A percentile compares a stretch with the other conserved stretches of the same genome.
Conservation (phyloP, 768 basidiomycete species). For the Pleurotus salmoneostramineus region DNA sequence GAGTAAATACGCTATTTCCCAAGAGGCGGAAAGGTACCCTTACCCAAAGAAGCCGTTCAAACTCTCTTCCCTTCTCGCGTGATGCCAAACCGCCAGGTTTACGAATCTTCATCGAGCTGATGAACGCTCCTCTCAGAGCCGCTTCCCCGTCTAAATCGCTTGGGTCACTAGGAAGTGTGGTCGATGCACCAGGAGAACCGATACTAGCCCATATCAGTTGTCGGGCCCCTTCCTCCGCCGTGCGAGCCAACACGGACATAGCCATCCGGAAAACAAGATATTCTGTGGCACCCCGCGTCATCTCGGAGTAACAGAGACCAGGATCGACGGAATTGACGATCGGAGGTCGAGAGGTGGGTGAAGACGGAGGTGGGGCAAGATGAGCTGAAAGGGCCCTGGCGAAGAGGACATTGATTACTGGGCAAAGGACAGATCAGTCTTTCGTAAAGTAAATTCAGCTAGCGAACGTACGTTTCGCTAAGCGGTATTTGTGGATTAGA, state of each 20-base stretch:
- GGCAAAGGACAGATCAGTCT: neutral
- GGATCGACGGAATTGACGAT: constrained; percentile 35
- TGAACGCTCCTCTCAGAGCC: constrained; percentile 25
- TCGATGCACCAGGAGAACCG: constrained; percentile 5
- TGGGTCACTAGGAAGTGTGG: no score
- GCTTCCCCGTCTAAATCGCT: constrained; percentile 9
- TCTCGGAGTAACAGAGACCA: constrained; percentile 35
- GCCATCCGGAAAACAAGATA: constrained; percentile 16
- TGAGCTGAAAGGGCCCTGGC: constrained; percentile 25
- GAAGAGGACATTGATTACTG: constrained; percentile 39
- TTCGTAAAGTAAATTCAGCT: neutral
- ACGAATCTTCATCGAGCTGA: constrained; percentile 15
- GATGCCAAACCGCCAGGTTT: constrained; percentile 32
- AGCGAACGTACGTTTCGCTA: constrained; percentile 29
- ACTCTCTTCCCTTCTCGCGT: constrained; percentile 22
- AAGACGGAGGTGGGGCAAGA: constrained; percentile 15
- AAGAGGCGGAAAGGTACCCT: neutral
- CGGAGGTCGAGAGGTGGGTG: constrained; percentile 14
- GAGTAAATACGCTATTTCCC: neutral
- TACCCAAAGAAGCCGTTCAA: constrained; percentile 32
- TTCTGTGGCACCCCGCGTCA: constrained; percentile 22
- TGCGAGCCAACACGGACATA: constrained; percentile 27
- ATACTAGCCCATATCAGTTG: constrained; percentile 30
- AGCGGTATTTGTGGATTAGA: constrained; percentile 19
- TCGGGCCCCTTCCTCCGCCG: constrained; percentile 31